These are phyloP conservation scores for Apophysomyces elegans DNA, from an alignment of 371 early-diverging fungal genomes.

Conservation along the genomic window DNA sequence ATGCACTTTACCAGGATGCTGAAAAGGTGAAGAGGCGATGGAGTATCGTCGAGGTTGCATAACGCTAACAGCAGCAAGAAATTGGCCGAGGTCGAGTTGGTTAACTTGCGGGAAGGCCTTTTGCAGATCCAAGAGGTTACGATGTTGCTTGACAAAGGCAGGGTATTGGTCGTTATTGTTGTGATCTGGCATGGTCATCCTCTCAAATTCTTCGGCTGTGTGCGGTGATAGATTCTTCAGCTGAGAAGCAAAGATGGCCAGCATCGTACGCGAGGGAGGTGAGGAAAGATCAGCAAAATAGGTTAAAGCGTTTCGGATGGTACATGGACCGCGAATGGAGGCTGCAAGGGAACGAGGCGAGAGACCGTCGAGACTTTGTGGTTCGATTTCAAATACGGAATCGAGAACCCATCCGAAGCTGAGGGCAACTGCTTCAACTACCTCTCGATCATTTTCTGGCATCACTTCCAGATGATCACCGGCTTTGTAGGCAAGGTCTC, in stretches of 20 bases:
- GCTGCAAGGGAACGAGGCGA: constrained; percentile 58
- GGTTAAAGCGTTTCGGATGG: constrained; percentile 52
- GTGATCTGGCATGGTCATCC: constrained; percentile 39
- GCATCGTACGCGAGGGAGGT: constrained; percentile 51
- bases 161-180: constrained; percentile 40
- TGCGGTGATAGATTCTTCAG: constrained; percentile 39
- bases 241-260: constrained; percentile 46
- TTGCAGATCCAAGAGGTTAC: constrained; percentile 54
- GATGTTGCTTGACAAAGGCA: constrained; percentile 44
- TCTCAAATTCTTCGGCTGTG: constrained; percentile 40
- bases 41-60: constrained; percentile 64
- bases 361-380: constrained; percentile 26
- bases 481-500: constrained; percentile 38
- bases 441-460: constrained; percentile 45
- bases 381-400: constrained; percentile 55
- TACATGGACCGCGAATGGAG: constrained; percentile 50
- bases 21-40: constrained; percentile 54
- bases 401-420: constrained; percentile 56
- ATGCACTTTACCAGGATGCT: constrained; percentile 31
- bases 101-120: constrained; percentile 50
- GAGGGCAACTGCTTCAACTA: constrained; percentile 51
- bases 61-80: constrained; percentile 48
- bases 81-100: constrained; percentile 46
- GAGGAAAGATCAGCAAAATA: constrained; percentile 54
- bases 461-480: constrained; percentile 65